These are phyloP conservation scores for Teratosphaeriaceae sp. DNA, from an alignment of 2,329 filamentous ascomycete species.

Conservation along the genomic window DNA sequence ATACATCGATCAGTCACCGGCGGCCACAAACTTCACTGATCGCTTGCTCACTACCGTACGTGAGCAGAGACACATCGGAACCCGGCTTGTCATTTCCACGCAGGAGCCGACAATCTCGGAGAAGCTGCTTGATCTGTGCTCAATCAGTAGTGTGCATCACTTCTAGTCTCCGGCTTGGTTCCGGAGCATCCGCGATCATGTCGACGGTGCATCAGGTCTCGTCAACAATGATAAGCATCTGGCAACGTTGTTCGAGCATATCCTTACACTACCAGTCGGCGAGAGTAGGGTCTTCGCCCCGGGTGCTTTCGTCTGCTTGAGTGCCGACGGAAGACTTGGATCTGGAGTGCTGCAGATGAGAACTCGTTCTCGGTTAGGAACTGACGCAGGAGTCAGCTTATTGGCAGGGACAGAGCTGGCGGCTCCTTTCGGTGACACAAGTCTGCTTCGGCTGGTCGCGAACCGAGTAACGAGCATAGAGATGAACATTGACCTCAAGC, in stretches of 20 bases:
- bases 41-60: conserved; percentile 58
- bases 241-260: conserved; percentile 21
- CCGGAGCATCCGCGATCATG: conserved; percentile 35
- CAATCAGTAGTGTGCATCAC: conserved; percentile 63
- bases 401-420: no score
- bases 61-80: conserved; percentile 62
- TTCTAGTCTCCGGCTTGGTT: conserved; percentile 64
- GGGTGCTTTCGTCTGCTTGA: no score
- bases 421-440: no score
- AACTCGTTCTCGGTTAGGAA: no score
- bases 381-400: no score
- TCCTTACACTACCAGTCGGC: conserved; percentile 23
- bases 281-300: no score
- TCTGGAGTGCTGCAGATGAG: no score
- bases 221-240: conserved; percentile 6
- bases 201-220: conserved; percentile 39
- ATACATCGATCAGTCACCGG: conserved; percentile 55
- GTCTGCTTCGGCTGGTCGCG: no score
- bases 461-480: no score
- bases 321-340: no score
- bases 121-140: conserved; percentile 62
- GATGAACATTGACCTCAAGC: no score
- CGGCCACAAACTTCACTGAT: conserved; percentile 54
- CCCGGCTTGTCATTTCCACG: conserved; percentile 63
- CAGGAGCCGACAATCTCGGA: conserved; percentile 70